Percentiles rank a stretch among this genome's conserved stretches.
Evolutionary conservation across 176 grass and related monocot species (phyloP).

Genomic region (Paspalum notatum): DNA sequence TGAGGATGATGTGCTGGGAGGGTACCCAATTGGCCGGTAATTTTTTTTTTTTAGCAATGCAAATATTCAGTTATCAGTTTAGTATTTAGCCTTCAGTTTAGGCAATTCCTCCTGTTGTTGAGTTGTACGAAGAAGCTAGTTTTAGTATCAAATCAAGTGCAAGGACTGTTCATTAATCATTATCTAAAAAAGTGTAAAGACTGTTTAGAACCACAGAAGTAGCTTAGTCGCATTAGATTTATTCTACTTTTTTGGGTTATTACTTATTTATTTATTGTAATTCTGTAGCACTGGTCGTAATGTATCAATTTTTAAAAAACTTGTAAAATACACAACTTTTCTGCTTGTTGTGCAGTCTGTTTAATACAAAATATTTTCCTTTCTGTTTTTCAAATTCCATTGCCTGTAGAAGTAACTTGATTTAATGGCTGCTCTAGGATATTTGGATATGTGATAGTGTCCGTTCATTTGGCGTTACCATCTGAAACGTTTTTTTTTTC

Average conservation of each 20-base stretch:
- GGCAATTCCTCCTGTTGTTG: background rate
- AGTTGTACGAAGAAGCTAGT: background rate
- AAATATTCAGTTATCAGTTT: background rate
- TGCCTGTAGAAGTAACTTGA: background rate
- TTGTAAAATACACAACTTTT: background rate
- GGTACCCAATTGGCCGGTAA: constrained; percentile 86
- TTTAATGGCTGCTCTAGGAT: constrained; percentile 13
- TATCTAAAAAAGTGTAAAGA: background rate
- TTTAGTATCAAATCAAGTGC: background rate
- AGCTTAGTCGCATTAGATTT: background rate
- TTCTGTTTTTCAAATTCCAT: constrained; percentile 10
- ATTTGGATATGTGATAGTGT: constrained; percentile 1
- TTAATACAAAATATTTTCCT: background rate
- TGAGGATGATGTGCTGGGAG: constrained; percentile 83
- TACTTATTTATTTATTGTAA: background rate
- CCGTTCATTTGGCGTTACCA: background rate
- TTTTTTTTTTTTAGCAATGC: background rate
- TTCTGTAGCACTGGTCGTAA: background rate
- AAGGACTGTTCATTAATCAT: background rate
- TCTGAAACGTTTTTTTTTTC: background rate
- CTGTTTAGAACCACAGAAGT: background rate
- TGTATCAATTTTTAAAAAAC: background rate
- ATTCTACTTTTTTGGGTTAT: background rate
- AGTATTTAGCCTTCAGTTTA: constrained; percentile 1
- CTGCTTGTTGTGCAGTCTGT: background rate